Conservation (phyloP, 441 rosid species). For the Omphalea diandra region DNA sequence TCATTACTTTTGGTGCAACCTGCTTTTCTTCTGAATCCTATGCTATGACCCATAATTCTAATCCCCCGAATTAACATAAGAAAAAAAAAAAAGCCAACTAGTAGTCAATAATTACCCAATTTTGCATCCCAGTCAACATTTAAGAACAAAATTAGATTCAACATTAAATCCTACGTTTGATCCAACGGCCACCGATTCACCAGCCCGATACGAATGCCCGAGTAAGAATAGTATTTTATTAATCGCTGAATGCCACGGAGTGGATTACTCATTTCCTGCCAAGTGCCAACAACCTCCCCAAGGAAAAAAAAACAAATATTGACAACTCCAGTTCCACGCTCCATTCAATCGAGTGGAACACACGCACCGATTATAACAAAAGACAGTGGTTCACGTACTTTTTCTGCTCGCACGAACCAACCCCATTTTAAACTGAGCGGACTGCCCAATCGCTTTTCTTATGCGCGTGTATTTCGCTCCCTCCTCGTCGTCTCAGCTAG, state of each 20-base stretch:
- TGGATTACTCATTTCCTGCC: conserved; percentile 6
- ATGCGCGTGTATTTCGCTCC: not conserved
- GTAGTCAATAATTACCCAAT: too few species aligned
- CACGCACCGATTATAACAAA: conserved; percentile 35
- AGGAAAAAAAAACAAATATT: not conserved
- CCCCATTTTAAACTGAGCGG: not conserved
- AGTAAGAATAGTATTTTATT: too few species aligned
- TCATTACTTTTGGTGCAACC: too few species aligned
- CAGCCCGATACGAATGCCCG: not conserved
- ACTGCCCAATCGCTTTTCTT: not conserved
- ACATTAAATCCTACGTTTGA: too few species aligned
- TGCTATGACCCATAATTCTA: not conserved
- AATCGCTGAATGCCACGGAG: conserved; percentile 8
- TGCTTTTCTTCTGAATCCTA: conserved; percentile 7
- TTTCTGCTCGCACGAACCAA: conserved; percentile 17
- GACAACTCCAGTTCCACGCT: not conserved
- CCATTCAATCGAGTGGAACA: not conserved
- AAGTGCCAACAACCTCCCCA: not conserved
- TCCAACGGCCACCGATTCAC: not conserved
- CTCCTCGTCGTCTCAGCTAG: not conserved
- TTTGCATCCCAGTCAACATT: too few species aligned
- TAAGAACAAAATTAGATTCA: not conserved
- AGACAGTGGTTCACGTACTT: conserved; percentile 31
- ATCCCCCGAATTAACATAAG: not conserved
- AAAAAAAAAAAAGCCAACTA: too few species aligned